Percentiles rank a stretch among this genome's conserved stretches.
These are phyloP conservation scores for Albizia julibrissin DNA, from an alignment of 306 rosid species.

Conservation along the genomic window DNA sequence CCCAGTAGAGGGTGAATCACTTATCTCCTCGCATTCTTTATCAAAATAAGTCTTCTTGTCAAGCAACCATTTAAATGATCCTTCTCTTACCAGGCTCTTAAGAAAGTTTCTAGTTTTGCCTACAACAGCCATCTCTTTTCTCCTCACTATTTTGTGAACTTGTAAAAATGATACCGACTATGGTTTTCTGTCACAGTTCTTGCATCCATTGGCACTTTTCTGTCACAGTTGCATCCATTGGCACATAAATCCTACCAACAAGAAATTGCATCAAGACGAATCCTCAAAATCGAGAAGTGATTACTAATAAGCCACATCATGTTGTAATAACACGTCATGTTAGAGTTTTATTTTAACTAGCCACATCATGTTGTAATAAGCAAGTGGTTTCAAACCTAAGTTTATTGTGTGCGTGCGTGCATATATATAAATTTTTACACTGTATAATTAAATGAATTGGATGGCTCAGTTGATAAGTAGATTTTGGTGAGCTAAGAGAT, in stretches of 20 bases:
- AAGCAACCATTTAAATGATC: conserved; percentile 93
- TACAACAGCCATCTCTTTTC: conserved; percentile 59
- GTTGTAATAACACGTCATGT: too few relatives aligned
- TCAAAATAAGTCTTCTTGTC: conserved; percentile 64
- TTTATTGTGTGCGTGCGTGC: too few relatives aligned
- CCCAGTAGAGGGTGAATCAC: conserved; percentile 69
- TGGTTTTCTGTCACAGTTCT: conserved; percentile 23
- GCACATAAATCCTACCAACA: conserved; percentile 29
- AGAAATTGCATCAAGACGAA: not conserved
- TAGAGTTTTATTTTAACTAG: too few relatives aligned
- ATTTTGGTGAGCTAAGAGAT: too few relatives aligned
- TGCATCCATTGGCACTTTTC: conserved; percentile 26
- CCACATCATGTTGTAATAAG: too few relatives aligned
- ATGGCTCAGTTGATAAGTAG: too few relatives aligned
- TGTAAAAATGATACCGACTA: conserved; percentile 23
- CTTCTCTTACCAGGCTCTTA: conserved; percentile 83
- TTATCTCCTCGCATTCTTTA: conserved; percentile 86
- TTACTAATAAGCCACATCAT: too few relatives aligned
- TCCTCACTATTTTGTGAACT: conserved; percentile 28
- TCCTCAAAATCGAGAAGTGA: not conserved
- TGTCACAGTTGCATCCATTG: conserved; percentile 27
- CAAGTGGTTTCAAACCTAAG: too few relatives aligned
- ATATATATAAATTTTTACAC: too few relatives aligned
- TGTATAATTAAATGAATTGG: too few relatives aligned
- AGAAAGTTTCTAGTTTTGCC: conserved; percentile 79